Conservation (phyloP, 768 basidiomycete genomes). For the Kwoniella sp. region DNA sequence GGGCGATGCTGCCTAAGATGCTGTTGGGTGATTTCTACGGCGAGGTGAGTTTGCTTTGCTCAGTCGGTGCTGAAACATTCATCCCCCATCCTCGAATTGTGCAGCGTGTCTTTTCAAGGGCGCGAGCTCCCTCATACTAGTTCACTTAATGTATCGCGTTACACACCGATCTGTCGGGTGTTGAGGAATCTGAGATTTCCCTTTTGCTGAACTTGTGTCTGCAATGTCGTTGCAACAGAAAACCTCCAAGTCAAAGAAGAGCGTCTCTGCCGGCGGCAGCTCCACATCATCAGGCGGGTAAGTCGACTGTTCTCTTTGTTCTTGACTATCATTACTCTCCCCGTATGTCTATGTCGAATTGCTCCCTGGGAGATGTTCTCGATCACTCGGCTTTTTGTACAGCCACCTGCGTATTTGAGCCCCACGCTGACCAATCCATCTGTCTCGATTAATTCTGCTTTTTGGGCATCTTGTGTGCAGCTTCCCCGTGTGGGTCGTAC, state of each 20-base stretch:
- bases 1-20: constrained; percentile 76
- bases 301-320: neutral
- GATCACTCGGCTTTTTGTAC: too few relatives aligned
- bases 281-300: constrained; percentile 18
- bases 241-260: constrained; percentile 59
- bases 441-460: too few relatives aligned
- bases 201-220: neutral
- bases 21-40: constrained; percentile 80
- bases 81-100: neutral
- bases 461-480: neutral
- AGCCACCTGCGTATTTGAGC: too few relatives aligned
- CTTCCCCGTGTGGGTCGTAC: constrained; percentile 81
- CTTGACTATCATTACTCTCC: too few relatives aligned
- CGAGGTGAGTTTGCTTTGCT: constrained; percentile 59
- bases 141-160: neutral
- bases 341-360: too few relatives aligned
- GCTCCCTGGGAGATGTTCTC: too few relatives aligned
- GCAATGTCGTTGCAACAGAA: constrained; percentile 59
- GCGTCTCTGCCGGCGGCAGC: constrained; percentile 24
- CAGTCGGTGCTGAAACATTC: too few relatives aligned
- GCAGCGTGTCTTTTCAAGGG: neutral
- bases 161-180: neutral
- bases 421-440: too few relatives aligned
- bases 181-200: neutral
- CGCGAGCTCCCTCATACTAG: neutral